phyloP scores from a whole-genome alignment of 2,329 filamentous ascomycete genomes.

The Cladosporium colombiae region DNA sequence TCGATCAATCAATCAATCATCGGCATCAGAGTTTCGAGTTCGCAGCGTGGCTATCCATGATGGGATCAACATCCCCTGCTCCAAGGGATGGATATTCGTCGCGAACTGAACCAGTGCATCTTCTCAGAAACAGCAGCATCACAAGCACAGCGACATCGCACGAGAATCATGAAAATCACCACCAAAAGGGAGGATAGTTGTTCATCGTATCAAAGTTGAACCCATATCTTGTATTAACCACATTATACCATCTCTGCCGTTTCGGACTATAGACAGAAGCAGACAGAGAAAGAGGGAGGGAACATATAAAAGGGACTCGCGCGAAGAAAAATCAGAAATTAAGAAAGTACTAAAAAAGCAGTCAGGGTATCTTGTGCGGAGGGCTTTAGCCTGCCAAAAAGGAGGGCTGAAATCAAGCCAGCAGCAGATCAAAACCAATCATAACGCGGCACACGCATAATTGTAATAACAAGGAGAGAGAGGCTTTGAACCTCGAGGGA shows the following conservation, averaged over 20 bases:
- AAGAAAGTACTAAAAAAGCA: conserved; percentile 3
- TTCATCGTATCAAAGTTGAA: not conserved
- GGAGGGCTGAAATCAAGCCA: conserved; percentile 3
- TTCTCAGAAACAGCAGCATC: too few species aligned
- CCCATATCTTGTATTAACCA: conserved; percentile 13
- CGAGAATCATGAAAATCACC: too few species aligned
- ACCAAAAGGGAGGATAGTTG: too few species aligned
- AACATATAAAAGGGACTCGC: not conserved
- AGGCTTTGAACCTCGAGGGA: conserved; percentile 5
- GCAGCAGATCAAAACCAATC: conserved; percentile 10
- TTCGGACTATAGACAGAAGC: conserved; percentile 4
- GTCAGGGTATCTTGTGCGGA: conserved; percentile 22
- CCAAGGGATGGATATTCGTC: too few species aligned
- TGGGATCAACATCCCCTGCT: too few species aligned
- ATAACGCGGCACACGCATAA: conserved; percentile 12
- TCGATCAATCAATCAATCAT: too few species aligned
- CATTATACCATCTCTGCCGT: conserved; percentile 19
- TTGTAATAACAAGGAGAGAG: not conserved
- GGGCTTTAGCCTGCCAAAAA: conserved; percentile 10
- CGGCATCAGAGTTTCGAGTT: too few species aligned
- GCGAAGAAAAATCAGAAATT: not conserved
- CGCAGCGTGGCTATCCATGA: too few species aligned
- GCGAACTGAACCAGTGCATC: too few species aligned
- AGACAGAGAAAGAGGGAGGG: not conserved
- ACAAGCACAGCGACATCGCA: too few species aligned